Conservation (phyloP, 2,329 filamentous ascomycete genomes). For the Sclerotiophoma versabilis region DNA sequence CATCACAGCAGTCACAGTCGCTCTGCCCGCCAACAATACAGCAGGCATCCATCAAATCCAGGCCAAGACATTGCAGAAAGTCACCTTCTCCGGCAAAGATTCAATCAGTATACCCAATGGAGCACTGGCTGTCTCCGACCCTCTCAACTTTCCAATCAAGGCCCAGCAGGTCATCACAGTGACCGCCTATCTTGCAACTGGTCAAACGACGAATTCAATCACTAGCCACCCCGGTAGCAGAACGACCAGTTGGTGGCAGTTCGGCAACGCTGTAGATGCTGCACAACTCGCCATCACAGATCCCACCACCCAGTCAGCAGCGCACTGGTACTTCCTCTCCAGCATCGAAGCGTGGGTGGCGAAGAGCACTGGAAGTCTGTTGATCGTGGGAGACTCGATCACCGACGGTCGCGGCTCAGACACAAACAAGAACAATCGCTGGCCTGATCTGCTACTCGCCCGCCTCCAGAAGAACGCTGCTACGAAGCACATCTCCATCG, state of each 20-base stretch:
- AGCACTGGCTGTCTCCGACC: slow-evolving; percentile 67
- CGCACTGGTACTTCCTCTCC: slow-evolving; percentile 65
- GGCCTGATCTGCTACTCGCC: slow-evolving; percentile 46
- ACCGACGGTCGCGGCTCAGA: slow-evolving; percentile 69
- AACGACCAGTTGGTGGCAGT: slow-evolving; percentile 66
- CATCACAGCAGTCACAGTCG: slow-evolving; percentile 66
- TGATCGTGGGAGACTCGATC: slow-evolving; percentile 69
- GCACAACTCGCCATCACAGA: slow-evolving; percentile 56
- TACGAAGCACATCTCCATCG: slow-evolving; percentile 61
- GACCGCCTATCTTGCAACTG: slow-evolving; percentile 64
- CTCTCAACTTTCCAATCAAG: slow-evolving; percentile 62
- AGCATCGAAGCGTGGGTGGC: slow-evolving; percentile 64
- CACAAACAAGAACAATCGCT: slow-evolving; percentile 65
- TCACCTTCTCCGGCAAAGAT: slow-evolving; percentile 65
- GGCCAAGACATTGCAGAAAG: slow-evolving; percentile 57
- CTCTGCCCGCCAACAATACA: slow-evolving; percentile 61
- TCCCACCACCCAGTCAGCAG: slow-evolving; percentile 44
- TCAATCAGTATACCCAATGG: slow-evolving; percentile 63
- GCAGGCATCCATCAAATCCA: slow-evolving; percentile 64
- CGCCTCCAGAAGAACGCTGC: slow-evolving; percentile 55
- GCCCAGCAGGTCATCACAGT: slow-evolving; percentile 63
- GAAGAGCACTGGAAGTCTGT: slow-evolving; percentile 53
- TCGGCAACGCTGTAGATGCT: slow-evolving; percentile 63
- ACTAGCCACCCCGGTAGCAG: slow-evolving; percentile 71
- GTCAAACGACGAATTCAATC: slow-evolving; percentile 64